Evolutionary conservation across 1,284 basidiomycete genomes (phyloP).

Genomic region (Microbotryum saponariae): DNA sequence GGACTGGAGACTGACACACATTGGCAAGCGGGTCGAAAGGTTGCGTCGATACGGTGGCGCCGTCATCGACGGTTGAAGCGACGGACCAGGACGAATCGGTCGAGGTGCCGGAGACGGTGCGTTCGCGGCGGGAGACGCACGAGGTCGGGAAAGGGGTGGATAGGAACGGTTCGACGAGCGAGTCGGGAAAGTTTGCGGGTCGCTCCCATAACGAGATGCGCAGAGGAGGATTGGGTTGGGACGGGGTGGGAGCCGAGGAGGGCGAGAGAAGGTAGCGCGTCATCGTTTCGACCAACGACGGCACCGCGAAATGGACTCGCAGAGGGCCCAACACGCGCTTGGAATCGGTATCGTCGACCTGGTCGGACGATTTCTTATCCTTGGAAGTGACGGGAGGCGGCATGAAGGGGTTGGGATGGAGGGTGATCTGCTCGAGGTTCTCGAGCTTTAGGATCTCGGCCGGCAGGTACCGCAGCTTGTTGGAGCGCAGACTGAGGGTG

Average conservation of each 20-base stretch:
- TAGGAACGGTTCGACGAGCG: constrained; percentile 22
- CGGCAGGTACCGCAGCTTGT: constrained; percentile 28
- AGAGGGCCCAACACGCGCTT: constrained; percentile 19
- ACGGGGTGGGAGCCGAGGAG: neutral
- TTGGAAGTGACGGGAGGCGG: neutral
- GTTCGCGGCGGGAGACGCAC: constrained; percentile 6
- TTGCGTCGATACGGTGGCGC: neutral
- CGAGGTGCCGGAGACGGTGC: constrained; percentile 10
- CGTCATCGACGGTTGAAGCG: neutral
- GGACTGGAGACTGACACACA: constrained; percentile 21
- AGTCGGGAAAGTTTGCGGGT: constrained; percentile 2
- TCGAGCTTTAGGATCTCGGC: constrained; percentile 31
- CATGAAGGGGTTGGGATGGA: constrained; percentile 23
- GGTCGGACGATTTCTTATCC: constrained; percentile 1
- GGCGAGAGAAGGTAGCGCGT: constrained; percentile 21
- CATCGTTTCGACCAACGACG: constrained; percentile 18
- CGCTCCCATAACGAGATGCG: constrained; percentile 1
- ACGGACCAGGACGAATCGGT: constrained; percentile 1
- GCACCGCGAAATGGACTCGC: constrained; percentile 9
- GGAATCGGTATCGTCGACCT: neutral
- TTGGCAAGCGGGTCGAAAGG: constrained; percentile 27
- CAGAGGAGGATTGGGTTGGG: constrained; percentile 2
- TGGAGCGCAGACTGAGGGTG: constrained; percentile 24
- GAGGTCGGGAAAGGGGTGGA: neutral
- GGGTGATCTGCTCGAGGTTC: constrained; percentile 10